Evolutionary conservation across 352 stramenopile species (phyloP), one percentile per base, ranked within the genome.

Genomic region (Phytophthora podocarpi): DNA sequence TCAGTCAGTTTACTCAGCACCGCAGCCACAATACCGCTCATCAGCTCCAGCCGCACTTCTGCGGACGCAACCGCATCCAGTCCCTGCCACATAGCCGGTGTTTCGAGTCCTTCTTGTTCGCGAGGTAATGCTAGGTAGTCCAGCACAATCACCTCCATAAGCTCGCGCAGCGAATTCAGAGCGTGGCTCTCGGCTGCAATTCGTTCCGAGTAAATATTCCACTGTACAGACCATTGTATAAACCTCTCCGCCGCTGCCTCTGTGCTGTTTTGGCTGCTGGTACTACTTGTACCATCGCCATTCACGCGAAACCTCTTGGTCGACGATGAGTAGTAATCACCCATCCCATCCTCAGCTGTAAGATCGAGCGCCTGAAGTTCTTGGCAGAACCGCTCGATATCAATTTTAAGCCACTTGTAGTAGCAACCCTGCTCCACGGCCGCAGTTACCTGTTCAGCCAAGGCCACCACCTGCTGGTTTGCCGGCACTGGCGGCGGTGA

Each of bases 141-240:
- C 5, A 95, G 60, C 13, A 91, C 81, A 51, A 93, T 74, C 12
- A 95, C 78, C 54, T 95, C 84, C 35, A 87, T 76, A 24, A 95
- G 67, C 58, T 93, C 82, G 8, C 82, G 80, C 11, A 91, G 70
- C 26, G 84, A 91, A 59, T 91, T 91, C 7, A 95, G 59, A 28
- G 82, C 76, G 16, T 93, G 84, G 35, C 82, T 93, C 56, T 93
- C 84, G 9, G 85, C 86, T 7, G 82, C 82, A 49, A 95, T 80
- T 18, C 82, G 80, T 43, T 95, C 86, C 26, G 86, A 95, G 59
- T 91, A 95, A 23, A 87, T 68, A 48, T 95, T 95, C 86, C 86
- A 95, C 36, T 88, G 73, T 23, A 93, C 76, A 7, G 86, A 82
- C 86, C 86, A 95, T 54, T 89, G 75, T 24, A 95, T 57, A 45